Base-by-base conservation (phyloP, 1,139 yeast species). In the Saccharomyces hybrid region DNA sequence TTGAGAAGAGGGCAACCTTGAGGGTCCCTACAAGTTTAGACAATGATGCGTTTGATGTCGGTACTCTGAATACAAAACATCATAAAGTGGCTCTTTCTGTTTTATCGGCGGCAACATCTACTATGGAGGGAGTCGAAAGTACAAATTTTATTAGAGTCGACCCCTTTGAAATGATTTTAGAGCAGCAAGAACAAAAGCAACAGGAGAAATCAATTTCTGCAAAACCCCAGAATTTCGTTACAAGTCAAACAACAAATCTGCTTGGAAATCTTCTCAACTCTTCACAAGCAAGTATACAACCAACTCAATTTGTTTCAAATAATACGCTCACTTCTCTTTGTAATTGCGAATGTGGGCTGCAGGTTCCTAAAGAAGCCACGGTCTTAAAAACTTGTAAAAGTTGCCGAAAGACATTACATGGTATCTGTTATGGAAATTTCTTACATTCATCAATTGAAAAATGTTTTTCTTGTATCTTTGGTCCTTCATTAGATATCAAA, bases 171-270 rank as follows among this genome's bases (percentile, higher is more conserved):
- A 56, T 12, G 14, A 49, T 26, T 24, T 48, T 27, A 32, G 14
- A 12, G 26, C 27, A 31, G 47, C 52, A 38, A 49, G 9, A 19
- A 4, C 55, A 9, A 51, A 54, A 44, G n/a, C 51, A 38, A 24
- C 55, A 38, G 44, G 48, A 51, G 46, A 47, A 19, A 19, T 47
- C 16, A 11, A 9, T n/a, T 48, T 46, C 21, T 27, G 26, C 12
- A 29, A 49, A 32, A 27, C 42, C 16, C 44, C 51, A 42, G 32
- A 42, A 55, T 11, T 49, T 38, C 21, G 61, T 54, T 12, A 55
- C 57, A 2, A 71, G 73, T 48, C 75, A 71, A 58, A 71, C 73
- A 1, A 65, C 74, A 0, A 62, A 60, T 31, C 58, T 60, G 50
- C 58, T 73, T 12, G 68, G 68, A 21, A 61, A 61, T 16, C 64